Conservation (phyloP, 768 basidiomycete genomes). For the Rubroboletus pulcherrimus region DNA sequence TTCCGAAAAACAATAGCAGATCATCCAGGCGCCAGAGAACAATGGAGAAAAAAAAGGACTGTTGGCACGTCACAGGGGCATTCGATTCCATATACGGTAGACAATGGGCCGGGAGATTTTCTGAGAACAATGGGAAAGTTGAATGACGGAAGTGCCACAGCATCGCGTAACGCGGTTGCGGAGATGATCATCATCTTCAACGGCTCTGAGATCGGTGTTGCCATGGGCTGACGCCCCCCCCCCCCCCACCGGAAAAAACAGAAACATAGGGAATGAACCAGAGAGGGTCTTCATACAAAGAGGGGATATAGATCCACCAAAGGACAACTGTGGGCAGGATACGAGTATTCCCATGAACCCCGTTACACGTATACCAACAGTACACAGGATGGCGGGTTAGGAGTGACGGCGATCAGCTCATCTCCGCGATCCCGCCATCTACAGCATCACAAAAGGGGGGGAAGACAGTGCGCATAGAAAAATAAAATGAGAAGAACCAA, state of each 20-base stretch:
- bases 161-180: conserved; percentile 11
- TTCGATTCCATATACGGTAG: conserved; percentile 12
- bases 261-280: background rate
- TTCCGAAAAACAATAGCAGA: conserved; percentile 15
- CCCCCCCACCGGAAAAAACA: background rate
- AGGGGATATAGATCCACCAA: conserved; percentile 1
- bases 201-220: background rate
- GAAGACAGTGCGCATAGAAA: background rate
- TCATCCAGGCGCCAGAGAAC: background rate
- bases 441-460: conserved; percentile 18
- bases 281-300: background rate
- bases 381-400: conserved; percentile 18
- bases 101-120: conserved; percentile 17
- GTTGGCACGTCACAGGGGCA: conserved; percentile 4
- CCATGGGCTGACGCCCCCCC: background rate
- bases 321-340: conserved; percentile 1
- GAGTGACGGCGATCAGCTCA: conserved; percentile 29
- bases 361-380: conserved; percentile 7
- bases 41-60: conserved; percentile 2
- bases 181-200: conserved; percentile 9
- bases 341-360: conserved; percentile 12
- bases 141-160: conserved; percentile 6
- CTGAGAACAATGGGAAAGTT: conserved; percentile 14
- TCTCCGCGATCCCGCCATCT: conserved; percentile 19
- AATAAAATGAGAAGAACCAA: background rate